Evolutionary conservation across 495 filamentous ascomycete species (phyloP).

Genomic region (Penicillium waksmanii): DNA sequence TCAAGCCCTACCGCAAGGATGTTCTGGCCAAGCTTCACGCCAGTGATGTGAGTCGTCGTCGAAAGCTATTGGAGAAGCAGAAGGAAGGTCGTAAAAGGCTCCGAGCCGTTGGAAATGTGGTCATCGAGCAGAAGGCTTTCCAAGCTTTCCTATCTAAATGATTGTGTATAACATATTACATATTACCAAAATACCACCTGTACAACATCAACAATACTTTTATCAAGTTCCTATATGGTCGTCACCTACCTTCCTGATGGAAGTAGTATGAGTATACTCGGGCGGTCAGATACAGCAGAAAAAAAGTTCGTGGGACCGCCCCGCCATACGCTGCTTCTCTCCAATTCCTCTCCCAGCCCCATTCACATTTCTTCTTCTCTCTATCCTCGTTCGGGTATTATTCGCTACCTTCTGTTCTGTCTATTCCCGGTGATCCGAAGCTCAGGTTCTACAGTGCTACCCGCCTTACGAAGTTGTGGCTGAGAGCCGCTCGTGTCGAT

Average conservation of each 20-base stretch:
- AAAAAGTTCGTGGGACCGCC: constrained; percentile 40
- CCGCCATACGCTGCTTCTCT: constrained; percentile 25
- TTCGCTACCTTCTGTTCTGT: not conserved
- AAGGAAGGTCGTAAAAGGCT: constrained; percentile 94
- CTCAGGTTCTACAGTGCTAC: not conserved
- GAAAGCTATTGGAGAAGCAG: constrained; percentile 93
- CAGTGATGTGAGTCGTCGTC: constrained; percentile 76
- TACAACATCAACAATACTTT: constrained; percentile 6
- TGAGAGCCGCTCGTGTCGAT: constrained; percentile 27
- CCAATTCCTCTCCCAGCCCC: constrained; percentile 14
- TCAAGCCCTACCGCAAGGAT: constrained; percentile 97
- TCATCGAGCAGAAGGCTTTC: constrained; percentile 92
- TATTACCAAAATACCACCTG: constrained; percentile 12
- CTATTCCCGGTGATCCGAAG: not conserved
- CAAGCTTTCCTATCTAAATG: constrained; percentile 82
- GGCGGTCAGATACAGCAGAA: constrained; percentile 30
- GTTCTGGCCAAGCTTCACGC: constrained; percentile 93
- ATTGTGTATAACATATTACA: constrained; percentile 22
- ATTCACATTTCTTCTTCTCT: constrained; percentile 6
- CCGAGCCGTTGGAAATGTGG: constrained; percentile 70
- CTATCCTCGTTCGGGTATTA: not conserved
- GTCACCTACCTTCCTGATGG: too few relatives aligned
- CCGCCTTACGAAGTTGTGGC: constrained; percentile 14
- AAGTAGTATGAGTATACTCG: not conserved
- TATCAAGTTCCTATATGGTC: too few relatives aligned